Evolutionary conservation across 2,329 filamentous ascomycete genomes (phyloP).

Genomic region (Thermoascus crustaceus): DNA sequence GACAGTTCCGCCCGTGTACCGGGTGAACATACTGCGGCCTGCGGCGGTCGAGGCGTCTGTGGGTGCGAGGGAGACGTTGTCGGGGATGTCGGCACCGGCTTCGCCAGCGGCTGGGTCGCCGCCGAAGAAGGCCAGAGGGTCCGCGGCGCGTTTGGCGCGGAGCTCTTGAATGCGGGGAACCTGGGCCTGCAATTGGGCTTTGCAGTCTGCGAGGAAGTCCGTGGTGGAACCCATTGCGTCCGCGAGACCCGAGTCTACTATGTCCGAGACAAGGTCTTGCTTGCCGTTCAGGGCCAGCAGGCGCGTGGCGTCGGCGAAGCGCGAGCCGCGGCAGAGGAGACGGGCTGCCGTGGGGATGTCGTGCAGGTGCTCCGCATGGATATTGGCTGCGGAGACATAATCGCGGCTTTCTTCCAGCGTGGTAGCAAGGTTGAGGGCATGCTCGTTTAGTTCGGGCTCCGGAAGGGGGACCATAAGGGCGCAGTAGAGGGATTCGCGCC

Average conservation of each 20-base stretch:
- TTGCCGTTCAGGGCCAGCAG: constrained; percentile 56
- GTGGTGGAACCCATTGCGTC: constrained; percentile 77
- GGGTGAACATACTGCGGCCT: constrained; percentile 80
- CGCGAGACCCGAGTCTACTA: constrained; percentile 69
- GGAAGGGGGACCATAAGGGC: constrained; percentile 62
- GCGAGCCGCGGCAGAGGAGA: constrained; percentile 78
- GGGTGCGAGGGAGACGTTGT: constrained; percentile 85
- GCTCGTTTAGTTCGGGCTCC: constrained; percentile 50
- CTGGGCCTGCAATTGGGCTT: constrained; percentile 72
- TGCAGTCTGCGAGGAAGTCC: constrained; percentile 90
- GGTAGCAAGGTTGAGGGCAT: constrained; percentile 69
- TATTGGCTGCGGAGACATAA: constrained; percentile 67
- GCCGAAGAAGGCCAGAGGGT: constrained; percentile 84
- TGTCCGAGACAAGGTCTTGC: constrained; percentile 54
- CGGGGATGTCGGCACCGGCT: constrained; percentile 63
- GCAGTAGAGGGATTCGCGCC: constrained; percentile 81
- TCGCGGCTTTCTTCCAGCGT: constrained; percentile 75
- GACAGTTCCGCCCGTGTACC: constrained; percentile 67
- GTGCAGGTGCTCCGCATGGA: constrained; percentile 72
- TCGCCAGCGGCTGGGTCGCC: constrained; percentile 55
- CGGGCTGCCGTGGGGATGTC: constrained; percentile 62
- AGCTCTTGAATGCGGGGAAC: constrained; percentile 79
- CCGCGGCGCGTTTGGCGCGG: constrained; percentile 67
- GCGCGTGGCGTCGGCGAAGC: constrained; percentile 83
- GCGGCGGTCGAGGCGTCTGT: constrained; percentile 70